Evolutionary conservation across 2,329 filamentous ascomycete species (phyloP).

Genomic region (Ophiostoma populinum): DNA sequence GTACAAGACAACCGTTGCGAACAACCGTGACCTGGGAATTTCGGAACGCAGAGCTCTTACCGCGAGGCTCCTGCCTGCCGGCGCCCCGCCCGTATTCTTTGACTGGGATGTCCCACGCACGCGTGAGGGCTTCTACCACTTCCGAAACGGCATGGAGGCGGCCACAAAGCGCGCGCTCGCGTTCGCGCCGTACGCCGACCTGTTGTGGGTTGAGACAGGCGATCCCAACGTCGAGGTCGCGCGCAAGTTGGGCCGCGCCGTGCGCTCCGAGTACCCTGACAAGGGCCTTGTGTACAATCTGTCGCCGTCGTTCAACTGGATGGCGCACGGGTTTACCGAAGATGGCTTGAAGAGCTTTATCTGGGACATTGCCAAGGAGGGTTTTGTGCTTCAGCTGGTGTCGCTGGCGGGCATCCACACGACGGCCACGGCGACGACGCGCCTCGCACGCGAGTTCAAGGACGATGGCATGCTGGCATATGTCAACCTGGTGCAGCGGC

Average conservation of each 20-base stretch:
- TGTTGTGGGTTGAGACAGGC: slow-evolving; percentile 93
- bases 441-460: slow-evolving; percentile 71
- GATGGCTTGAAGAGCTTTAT: slow-evolving; percentile 77
- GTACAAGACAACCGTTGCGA: slow-evolving; percentile 45
- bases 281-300: slow-evolving; percentile 96
- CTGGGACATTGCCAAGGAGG: slow-evolving; percentile 87
- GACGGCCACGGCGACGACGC: slow-evolving; percentile 46
- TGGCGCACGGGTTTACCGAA: slow-evolving; percentile 78
- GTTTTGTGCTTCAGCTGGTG: slow-evolving; percentile 54
- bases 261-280: slow-evolving; percentile 49
- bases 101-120: slow-evolving; percentile 86
- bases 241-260: slow-evolving; percentile 55
- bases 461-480: slow-evolving; percentile 92
- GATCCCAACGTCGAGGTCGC: slow-evolving; percentile 71
- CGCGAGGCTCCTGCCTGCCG: slow-evolving; percentile 44
- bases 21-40: slow-evolving; percentile 60
- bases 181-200: slow-evolving; percentile 82
- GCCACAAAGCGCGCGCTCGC: slow-evolving; percentile 87
- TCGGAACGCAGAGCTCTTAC: slow-evolving; percentile 60
- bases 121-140: slow-evolving; percentile 87
- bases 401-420: slow-evolving; percentile 50
- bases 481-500: slow-evolving; percentile 77
- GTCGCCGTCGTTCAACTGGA: slow-evolving; percentile 96
- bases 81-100: slow-evolving; percentile 47
- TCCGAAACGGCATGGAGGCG: slow-evolving; percentile 63